Evolutionary conservation across 257 asterid species (phyloP), one percentile per base, ranked within the genome.

Genomic region (Salvia rosmarinus): DNA sequence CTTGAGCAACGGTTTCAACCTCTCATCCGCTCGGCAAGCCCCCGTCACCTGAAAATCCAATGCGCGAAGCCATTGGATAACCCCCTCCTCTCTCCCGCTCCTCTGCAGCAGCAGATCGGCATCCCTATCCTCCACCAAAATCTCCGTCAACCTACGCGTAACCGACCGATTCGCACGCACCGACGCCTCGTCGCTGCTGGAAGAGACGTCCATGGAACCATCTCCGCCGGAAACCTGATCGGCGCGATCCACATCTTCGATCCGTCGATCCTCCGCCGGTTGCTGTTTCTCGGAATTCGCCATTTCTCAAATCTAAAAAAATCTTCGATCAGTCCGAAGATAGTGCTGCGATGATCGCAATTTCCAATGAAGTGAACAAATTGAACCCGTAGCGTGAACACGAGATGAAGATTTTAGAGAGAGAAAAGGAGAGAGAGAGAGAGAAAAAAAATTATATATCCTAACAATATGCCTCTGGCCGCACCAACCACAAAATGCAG

Each of bases 21-120:
- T 87, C 89, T 95, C 99, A 78, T 95, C 99, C 13, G 86, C 88
- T 11, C 99, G 89, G 76, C 99, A 95, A 60, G 98, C 99, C n/a
- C 99, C 99, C 82, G 88, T 83, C 43, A 85, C 89, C 84, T 95
- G 99, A 79, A 89, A 81, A 80, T 91, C 98, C 78, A 95, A 73
- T 14, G 97, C 97, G 57, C 80, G 81, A 71, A 89, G 79, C 96
- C 96, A 95, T 58, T 75, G 95, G 65, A 83, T 35, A 79, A 95
- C 83, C 42, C 77, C 82, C n/a, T 77, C 89, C 64, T 80, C 90
- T 49, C 85, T 65, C 54, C 81, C 88, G 78, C 82, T 80, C 77
- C 79, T 82, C 80, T 82, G 89, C 70, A 85, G 77, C 80, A 86
- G 64, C 74, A 86, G 84, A 87, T 90, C 94, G 61, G 68, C 95